phyloP scores from a whole-genome alignment of 192 early-diverging fungal genomes.

The Pilobolus umbonatus region DNA sequence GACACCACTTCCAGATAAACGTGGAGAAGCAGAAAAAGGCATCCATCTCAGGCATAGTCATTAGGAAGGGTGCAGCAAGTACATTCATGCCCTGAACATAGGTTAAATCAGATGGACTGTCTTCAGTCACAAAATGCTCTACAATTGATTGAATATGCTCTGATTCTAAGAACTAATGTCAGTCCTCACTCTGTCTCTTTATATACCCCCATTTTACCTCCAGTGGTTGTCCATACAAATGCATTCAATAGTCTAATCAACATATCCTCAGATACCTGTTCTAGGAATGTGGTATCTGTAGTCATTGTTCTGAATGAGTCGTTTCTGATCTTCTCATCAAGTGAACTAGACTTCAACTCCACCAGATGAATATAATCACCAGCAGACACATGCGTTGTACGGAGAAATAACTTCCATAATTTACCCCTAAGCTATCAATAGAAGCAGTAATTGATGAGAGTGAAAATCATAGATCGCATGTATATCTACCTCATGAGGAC shows the following conservation, averaged over 20 bases:
- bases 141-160: no score
- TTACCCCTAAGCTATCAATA: constrained; percentile 39
- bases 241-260: constrained; percentile 80
- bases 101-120: constrained; percentile 39
- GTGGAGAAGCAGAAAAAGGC: constrained; percentile 84
- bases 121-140: no score
- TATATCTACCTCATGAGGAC: constrained; percentile 7
- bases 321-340: constrained; percentile 83
- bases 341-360: constrained; percentile 60
- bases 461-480: no score
- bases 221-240: constrained; percentile 68
- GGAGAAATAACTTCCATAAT: constrained; percentile 74
- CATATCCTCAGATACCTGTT: constrained; percentile 65
- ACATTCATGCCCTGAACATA: constrained; percentile 98
- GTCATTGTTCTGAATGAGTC: constrained; percentile 85
- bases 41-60: constrained; percentile 87
- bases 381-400: constrained; percentile 64
- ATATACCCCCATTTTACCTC: constrained; percentile 69
- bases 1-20: constrained; percentile 85
- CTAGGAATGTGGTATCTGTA: constrained; percentile 70
- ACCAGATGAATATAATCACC: constrained; percentile 72
- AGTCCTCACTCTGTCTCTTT: no score
- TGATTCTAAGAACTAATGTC: no score
- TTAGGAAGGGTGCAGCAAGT: constrained; percentile 85
- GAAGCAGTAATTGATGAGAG: no score